Conservation (phyloP, 2,329 filamentous ascomycete species). For the Ophiostoma piceae region DNA sequence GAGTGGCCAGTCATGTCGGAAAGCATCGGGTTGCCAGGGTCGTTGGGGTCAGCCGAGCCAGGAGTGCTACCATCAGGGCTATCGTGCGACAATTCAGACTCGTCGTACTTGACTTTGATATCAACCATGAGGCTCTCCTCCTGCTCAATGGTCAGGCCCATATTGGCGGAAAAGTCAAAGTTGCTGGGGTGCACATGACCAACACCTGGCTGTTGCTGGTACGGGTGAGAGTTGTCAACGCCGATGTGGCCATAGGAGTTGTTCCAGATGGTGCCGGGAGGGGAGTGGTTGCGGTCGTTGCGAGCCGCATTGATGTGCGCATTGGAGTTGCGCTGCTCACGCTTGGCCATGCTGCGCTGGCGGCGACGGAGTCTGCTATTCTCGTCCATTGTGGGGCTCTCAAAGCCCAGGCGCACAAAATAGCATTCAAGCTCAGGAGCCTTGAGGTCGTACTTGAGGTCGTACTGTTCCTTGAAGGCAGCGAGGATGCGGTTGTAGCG, state of each 20-base stretch:
- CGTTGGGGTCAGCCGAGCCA: neutral
- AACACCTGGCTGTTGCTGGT: neutral
- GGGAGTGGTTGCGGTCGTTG: neutral
- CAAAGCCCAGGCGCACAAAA: constrained; percentile 45
- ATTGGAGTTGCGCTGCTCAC: neutral
- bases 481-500: constrained; percentile 42
- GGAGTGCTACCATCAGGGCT: neutral
- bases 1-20: neutral
- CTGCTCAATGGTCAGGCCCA: neutral
- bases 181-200: neutral
- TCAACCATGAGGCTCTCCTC: neutral
- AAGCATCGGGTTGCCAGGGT: neutral
- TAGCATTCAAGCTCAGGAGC: constrained; percentile 46
- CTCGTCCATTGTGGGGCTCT: constrained; percentile 42
- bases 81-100: neutral
- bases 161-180: neutral
- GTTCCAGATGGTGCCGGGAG: constrained; percentile 9
- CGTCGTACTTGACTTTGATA: neutral
- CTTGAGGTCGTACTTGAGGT: constrained; percentile 48
- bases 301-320: neutral
- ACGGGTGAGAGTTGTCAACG: constrained; percentile 13
- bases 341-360: constrained; percentile 35
- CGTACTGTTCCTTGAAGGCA: constrained; percentile 46
- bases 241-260: constrained; percentile 1
- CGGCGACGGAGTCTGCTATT: constrained; percentile 40